phyloP scores from a whole-genome alignment of 2,329 filamentous ascomycete genomes.

The Calonectria crousiana region DNA sequence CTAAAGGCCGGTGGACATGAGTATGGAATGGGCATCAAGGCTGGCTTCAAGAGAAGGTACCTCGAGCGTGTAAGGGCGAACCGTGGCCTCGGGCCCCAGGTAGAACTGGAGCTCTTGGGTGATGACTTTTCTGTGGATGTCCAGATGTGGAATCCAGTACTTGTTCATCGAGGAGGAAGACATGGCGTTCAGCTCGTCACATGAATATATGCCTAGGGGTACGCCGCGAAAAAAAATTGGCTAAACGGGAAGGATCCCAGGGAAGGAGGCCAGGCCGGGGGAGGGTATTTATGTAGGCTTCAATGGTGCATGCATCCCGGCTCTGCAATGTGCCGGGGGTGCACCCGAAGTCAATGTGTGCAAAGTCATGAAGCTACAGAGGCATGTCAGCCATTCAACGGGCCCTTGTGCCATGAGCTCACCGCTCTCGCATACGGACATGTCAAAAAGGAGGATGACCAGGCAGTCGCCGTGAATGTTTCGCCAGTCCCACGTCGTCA shows the following conservation, averaged over 20 bases:
- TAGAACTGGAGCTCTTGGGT: slow-evolving; percentile 69
- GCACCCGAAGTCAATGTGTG: slow-evolving; percentile 40
- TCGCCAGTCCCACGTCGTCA: slow-evolving; percentile 39
- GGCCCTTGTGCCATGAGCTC: slow-evolving; percentile 41
- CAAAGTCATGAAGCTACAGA: slow-evolving; percentile 37
- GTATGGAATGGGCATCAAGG: slow-evolving; percentile 25
- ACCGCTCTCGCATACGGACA: slow-evolving; percentile 41
- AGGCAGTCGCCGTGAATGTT: slow-evolving; percentile 36
- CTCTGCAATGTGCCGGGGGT: slow-evolving; percentile 38
- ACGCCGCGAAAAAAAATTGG: slow-evolving; percentile 26
- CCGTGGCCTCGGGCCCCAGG: slow-evolving; percentile 69
- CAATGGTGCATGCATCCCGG: slow-evolving; percentile 30
- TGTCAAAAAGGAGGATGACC: slow-evolving; percentile 32
- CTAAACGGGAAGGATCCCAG: slow-evolving; percentile 28
- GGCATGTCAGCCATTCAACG: slow-evolving; percentile 35
- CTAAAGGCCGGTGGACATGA: slow-evolving; percentile 50
- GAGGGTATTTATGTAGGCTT: slow-evolving; percentile 44
- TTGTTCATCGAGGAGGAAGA: slow-evolving; percentile 59
- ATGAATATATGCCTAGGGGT: slow-evolving; percentile 26
- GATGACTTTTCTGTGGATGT: slow-evolving; percentile 72
- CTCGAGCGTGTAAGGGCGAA: slow-evolving; percentile 68
- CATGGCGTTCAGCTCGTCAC: slow-evolving; percentile 36
- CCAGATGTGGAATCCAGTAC: slow-evolving; percentile 71
- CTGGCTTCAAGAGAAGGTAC: slow-evolving; percentile 52
- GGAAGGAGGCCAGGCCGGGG: slow-evolving; percentile 28